Evolutionary conservation across 1,284 basidiomycete species (phyloP).

Genomic region (Ganoderma meredithae): DNA sequence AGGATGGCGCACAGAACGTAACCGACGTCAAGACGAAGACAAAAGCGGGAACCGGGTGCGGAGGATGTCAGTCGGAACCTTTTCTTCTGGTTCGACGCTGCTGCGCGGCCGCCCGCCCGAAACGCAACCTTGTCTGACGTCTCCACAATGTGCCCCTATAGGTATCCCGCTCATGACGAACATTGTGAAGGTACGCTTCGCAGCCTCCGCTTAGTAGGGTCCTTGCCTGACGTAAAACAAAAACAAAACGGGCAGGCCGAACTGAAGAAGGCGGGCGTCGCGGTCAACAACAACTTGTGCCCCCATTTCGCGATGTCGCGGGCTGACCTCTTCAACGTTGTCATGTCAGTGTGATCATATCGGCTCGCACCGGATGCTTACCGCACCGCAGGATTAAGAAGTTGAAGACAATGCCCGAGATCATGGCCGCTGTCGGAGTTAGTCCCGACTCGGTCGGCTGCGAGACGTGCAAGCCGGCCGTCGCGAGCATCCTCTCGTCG

Average conservation of each 20-base stretch:
- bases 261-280: constrained; percentile 74
- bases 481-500: constrained; percentile 74
- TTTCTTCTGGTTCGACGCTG: constrained; percentile 49
- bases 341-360: constrained; percentile 50
- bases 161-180: constrained; percentile 55
- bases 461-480: constrained; percentile 77
- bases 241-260: constrained; percentile 47
- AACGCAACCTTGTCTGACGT: constrained; percentile 15
- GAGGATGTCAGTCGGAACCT: constrained; percentile 69
- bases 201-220: neutral
- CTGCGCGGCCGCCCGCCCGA: constrained; percentile 30
- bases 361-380: neutral
- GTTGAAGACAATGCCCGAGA: constrained; percentile 61
- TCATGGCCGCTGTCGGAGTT: constrained; percentile 62
- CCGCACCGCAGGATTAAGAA: constrained; percentile 58
- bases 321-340: constrained; percentile 72
- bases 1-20: constrained; percentile 59
- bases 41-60: constrained; percentile 79
- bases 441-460: constrained; percentile 67
- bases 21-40: constrained; percentile 71
- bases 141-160: neutral
- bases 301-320: constrained; percentile 75
- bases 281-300: constrained; percentile 70
- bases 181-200: constrained; percentile 52
- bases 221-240: neutral